These are phyloP conservation scores for Apium graveolens DNA, from an alignment of 129 eudicot genomes.

Conservation along the genomic window DNA sequence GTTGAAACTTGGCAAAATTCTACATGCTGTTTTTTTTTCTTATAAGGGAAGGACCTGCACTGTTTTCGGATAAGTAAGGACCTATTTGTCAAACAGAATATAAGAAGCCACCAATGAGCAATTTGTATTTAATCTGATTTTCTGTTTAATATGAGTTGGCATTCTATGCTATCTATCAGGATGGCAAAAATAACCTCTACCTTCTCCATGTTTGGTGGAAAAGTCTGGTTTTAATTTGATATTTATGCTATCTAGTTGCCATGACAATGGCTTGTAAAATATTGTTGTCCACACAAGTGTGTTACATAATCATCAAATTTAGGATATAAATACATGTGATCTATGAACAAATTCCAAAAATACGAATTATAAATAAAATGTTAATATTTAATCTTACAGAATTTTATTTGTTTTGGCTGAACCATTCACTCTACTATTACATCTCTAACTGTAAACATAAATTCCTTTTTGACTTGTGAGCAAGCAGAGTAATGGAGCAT, in stretches of 20 bases:
- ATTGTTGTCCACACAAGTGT: neutral
- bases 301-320: neutral
- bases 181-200: neutral
- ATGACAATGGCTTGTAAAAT: neutral
- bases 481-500: conserved; percentile 31
- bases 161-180: neutral
- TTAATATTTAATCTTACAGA: no score
- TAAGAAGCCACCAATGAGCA: neutral
- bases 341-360: neutral
- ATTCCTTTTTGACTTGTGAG: neutral
- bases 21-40: no score
- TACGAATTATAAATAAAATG: no score
- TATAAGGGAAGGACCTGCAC: neutral
- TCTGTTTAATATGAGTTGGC: neutral
- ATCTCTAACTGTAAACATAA: neutral
- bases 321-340: neutral
- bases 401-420: neutral
- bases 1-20: neutral
- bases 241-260: neutral
- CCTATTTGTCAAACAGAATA: neutral
- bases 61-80: neutral
- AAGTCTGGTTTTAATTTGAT: neutral
- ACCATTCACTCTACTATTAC: neutral
- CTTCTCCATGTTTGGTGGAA: neutral
- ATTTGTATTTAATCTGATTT: neutral